Evolutionary conservation across 2,329 filamentous ascomycete genomes (phyloP), one percentile per base, ranked within the genome.

Genomic region (Fusarium vanettenii): DNA sequence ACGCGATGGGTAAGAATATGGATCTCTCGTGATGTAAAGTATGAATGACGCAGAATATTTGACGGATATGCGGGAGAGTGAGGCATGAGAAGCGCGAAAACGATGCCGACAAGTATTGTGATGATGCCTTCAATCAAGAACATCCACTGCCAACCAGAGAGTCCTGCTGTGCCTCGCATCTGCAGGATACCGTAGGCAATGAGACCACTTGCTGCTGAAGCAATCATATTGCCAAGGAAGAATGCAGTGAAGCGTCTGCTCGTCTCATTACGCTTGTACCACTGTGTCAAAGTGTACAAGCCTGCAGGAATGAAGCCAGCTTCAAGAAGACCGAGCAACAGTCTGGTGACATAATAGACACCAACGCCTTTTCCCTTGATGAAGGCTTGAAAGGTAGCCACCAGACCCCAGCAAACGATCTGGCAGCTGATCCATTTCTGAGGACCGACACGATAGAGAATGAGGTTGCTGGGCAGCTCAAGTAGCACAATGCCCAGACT

Each of bases 261-360:
- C 0, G 82, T 86, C 68, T 87, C 85, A 7, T 81, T 80, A 1
- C 81, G 80, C 27, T 85, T 87, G 66, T 87, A 87, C 85, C 85
- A 87, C 6, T 82, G 80, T 0, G 85, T 86, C 3, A 87, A 80
- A 0, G 85, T 86, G 73, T 82, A 87, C 3, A 87, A 76, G 22
- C 84, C 84, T 2, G 84, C 85, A 5, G 86, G 86, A 55, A 86
- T 87, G 72, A 87, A 87, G 0, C 85, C 85, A 1, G 84, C 82
- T 65, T 87, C 86, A 7, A 48, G 43, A 48, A 66, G 62, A 80
- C 70, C 79, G 9, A 78, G 71, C 16, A 80, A 68, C 8, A 81
- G 79, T 37, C 86, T 78, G n/a, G 81, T 82, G 76, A 81, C 79
- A 85, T 66, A 79, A 77, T 48, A 78, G 1, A 75, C 62, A 2